A percentile compares a stretch with the other conserved stretches of the same genome.
Conservation (phyloP, 108 stramenopile genomes). For the Fragilaria radians region DNA sequence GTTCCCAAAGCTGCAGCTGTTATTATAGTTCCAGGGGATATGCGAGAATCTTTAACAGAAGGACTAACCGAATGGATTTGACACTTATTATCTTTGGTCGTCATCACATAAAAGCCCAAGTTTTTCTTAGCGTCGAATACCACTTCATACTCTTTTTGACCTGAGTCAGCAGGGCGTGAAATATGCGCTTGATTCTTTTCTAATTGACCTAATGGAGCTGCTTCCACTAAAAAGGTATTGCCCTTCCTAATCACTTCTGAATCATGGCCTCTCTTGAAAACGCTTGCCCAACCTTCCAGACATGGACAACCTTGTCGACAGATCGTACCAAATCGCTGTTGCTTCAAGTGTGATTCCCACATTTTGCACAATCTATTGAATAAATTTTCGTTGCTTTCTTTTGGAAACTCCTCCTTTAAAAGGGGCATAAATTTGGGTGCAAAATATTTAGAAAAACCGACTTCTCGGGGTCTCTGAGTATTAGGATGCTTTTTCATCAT, state of each 20-base stretch:
- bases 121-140: neutral
- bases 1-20: neutral
- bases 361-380: slow-evolving; percentile 12
- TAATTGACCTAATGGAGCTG: neutral
- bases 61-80: neutral
- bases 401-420: slow-evolving; percentile 11
- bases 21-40: neutral
- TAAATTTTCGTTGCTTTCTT: slow-evolving; percentile 8
- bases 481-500: slow-evolving; percentile 9
- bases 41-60: neutral
- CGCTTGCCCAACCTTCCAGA: slow-evolving; percentile 15
- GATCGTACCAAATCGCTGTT: slow-evolving; percentile 10
- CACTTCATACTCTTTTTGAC: neutral
- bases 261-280: slow-evolving; percentile 18
- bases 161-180: neutral
- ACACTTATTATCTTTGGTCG: neutral
- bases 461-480: neutral
- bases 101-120: slow-evolving; percentile 1
- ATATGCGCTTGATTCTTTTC: no score
- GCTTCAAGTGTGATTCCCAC: slow-evolving; percentile 13
- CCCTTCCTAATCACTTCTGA: neutral
- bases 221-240: neutral
- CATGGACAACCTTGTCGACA: slow-evolving; percentile 13
- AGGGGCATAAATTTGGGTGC: slow-evolving; percentile 9
- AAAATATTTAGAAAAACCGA: slow-evolving; percentile 15